Evolutionary conservation across 441 rosid genomes (phyloP).

Genomic region (Syzygium syzygioides): DNA sequence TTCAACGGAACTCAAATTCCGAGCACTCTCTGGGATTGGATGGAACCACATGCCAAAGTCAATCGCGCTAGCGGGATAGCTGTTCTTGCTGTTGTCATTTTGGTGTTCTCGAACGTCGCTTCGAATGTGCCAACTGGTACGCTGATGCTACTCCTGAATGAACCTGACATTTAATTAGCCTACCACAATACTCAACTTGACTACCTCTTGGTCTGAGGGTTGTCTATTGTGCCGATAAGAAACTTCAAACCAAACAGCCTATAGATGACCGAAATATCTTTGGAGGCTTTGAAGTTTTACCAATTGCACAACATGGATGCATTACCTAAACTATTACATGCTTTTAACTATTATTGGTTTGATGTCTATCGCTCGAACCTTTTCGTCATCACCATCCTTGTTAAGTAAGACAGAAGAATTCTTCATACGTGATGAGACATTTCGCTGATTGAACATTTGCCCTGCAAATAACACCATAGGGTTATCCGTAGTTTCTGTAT

Average conservation of each 20-base stretch:
- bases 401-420: background rate
- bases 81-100: slow-evolving; percentile 54
- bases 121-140: slow-evolving; percentile 89
- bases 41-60: slow-evolving; percentile 65
- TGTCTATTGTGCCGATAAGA: background rate
- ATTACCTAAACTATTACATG: background rate
- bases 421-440: background rate
- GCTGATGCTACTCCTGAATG: background rate
- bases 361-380: background rate
- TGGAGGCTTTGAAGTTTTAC: background rate
- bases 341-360: background rate
- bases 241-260: background rate
- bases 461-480: background rate
- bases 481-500: background rate
- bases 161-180: background rate
- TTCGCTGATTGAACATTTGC: background rate
- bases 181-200: background rate
- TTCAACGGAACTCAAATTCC: slow-evolving; percentile 83
- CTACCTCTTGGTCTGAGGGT: background rate
- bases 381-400: background rate
- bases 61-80: slow-evolving; percentile 35
- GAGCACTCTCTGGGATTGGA: slow-evolving; percentile 50
- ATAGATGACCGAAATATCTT: background rate
- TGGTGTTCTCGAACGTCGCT: slow-evolving; percentile 61
- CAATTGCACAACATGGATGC: background rate